Evolutionary conservation across 371 early-diverging fungal genomes (phyloP), one percentile per base, ranked within the genome.

Genomic region (Synchytrium microbalum): DNA sequence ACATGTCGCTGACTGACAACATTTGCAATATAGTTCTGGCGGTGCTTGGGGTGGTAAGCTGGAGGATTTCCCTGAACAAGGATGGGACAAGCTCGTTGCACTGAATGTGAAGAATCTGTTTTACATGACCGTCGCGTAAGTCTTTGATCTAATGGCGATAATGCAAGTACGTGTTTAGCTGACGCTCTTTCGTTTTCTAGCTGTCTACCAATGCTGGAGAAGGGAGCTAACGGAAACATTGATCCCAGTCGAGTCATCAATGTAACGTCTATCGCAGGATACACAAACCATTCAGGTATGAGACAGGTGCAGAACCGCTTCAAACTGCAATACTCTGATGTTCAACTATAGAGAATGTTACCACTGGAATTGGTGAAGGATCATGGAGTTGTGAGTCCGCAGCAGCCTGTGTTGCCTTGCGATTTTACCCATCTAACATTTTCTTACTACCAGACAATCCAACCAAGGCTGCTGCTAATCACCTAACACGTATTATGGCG

Each of bases 71-170:
- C 64, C 69, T 61, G 79, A 79, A 58, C 67, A 66, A 65, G 77
- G 75, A 1, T 79, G 76, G 76, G 79, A 79, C 58, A 31, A 67
- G 13, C 63, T 79, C 52, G 83, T 96, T 83, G 90, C 87, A 55
- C 78, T 96, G 55, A 95, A 95, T 70, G 79, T 94, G 25, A 91
- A 89, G 75, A 81, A 87, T 51, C 76, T 90, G 54, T 96, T 93
- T 64, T 86, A 84, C 13, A 78, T 95, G 65, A 92, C 90, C 0
- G 88, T 87, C 71, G 86, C 85, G 84, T 86, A 80, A 69, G 77
- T 76, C 14, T 26, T 10, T 24, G 14, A 13, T 8, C 24, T 63
- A 19, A 52, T 23, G 59, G 53, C 32, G 29, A n/a, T n/a, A n/a
- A n/a, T n/a, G n/a, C n/a, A n/a, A n/a, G n/a, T n/a, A n/a, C n/a